Percentiles rank a stretch among this genome's conserved stretches.
Evolutionary conservation across 2,329 filamentous ascomycete species (phyloP).

Genomic region (Cordyceps tenuipes): DNA sequence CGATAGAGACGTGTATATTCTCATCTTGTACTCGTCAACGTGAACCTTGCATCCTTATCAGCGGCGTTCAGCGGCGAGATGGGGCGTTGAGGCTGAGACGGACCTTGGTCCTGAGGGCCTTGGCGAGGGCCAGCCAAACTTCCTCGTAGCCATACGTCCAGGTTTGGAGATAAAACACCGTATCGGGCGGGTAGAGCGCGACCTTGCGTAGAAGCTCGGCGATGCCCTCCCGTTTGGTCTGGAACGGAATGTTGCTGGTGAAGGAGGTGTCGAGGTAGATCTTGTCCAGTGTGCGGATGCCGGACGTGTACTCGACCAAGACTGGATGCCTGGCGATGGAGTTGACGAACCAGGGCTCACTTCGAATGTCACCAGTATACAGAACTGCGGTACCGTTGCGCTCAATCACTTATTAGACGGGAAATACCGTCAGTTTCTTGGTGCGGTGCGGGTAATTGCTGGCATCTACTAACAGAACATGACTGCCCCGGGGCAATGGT

Average conservation of each 20-base stretch:
- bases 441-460: rapidly evolving
- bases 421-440: neutral
- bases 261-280: conserved; percentile 90
- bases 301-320: conserved; percentile 64
- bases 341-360: conserved; percentile 81
- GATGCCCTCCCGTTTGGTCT: conserved; percentile 65
- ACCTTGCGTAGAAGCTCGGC: conserved; percentile 65
- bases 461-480: conserved; percentile 60
- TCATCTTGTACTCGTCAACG: conserved; percentile 71
- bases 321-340: conserved; percentile 61
- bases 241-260: conserved; percentile 36
- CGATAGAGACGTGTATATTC: conserved; percentile 54
- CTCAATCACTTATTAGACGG: conserved; percentile 59
- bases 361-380: conserved; percentile 83
- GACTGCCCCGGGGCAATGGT: conserved; percentile 82
- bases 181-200: conserved; percentile 58
- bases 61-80: neutral
- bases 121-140: conserved; percentile 76
- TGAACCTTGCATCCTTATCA: conserved; percentile 56
- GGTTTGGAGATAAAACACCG: conserved; percentile 73
- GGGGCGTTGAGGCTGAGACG: neutral
- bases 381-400: conserved; percentile 62
- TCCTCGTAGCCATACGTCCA: conserved; percentile 93
- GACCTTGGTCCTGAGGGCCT: conserved; percentile 57
- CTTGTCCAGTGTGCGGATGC: conserved; percentile 61